phyloP scores from a whole-genome alignment of 2,329 filamentous ascomycete species.

The Lecanicillium sp. region DNA sequence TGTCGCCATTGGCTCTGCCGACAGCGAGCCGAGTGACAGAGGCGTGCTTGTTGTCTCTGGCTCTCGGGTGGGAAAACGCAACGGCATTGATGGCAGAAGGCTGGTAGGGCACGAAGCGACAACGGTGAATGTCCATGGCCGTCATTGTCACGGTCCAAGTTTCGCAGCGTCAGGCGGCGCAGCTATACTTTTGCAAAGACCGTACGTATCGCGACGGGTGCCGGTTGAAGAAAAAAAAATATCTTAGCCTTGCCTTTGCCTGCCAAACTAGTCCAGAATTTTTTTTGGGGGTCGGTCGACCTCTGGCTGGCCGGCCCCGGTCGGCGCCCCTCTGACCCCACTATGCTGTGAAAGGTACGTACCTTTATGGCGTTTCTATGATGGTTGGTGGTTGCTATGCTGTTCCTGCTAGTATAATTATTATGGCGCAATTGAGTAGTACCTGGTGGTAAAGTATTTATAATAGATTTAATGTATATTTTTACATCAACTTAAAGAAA shows the following conservation, averaged over 20 bases:
- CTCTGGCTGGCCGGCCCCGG: background rate
- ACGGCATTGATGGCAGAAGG: slow-evolving; percentile 89
- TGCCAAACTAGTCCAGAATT: slow-evolving; percentile 25
- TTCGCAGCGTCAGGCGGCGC: slow-evolving; percentile 9
- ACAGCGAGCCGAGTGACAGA: slow-evolving; percentile 70
- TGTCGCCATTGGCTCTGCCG: slow-evolving; percentile 88
- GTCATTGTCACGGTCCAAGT: slow-evolving; percentile 13
- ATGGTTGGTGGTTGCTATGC: too few species aligned
- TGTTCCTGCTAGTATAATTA: too few species aligned
- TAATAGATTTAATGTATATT: too few species aligned
- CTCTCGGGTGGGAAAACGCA: slow-evolving; percentile 75
- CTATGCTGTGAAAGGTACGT: slow-evolving; percentile 1
- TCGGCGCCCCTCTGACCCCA: slow-evolving; percentile 4
- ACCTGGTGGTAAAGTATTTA: too few species aligned
- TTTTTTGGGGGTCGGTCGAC: slow-evolving; percentile 20
- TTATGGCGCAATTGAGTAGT: too few species aligned
- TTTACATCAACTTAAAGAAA: too few species aligned
- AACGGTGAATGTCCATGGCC: slow-evolving; percentile 90
- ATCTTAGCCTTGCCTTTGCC: slow-evolving; percentile 11
- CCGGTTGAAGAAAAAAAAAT: slow-evolving; percentile 23
- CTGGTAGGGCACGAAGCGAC: slow-evolving; percentile 89
- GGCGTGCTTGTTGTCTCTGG: slow-evolving; percentile 41
- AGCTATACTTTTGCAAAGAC: background rate
- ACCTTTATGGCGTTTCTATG: too few species aligned
- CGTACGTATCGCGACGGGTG: slow-evolving; percentile 8